Evolutionary conservation across 805 yeast species (phyloP).

Genomic region (Yamadazyma insecticola): DNA sequence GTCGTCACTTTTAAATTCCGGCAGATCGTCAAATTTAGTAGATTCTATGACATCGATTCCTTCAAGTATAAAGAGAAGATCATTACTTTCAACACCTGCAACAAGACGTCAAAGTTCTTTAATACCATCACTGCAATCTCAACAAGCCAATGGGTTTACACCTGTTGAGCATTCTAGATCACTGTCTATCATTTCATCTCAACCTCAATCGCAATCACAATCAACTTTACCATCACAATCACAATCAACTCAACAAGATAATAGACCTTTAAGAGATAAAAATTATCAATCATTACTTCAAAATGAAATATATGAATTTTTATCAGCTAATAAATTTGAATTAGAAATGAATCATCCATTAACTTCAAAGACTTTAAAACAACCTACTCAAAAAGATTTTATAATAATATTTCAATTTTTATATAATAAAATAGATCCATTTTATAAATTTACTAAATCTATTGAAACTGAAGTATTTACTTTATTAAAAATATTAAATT

Average conservation of each 20-base stretch:
- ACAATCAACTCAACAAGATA: slow-evolving; percentile 54
- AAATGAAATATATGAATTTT: slow-evolving; percentile 62
- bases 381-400: slow-evolving; percentile 87
- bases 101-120: slow-evolving; percentile 5
- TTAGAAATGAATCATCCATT: slow-evolving; percentile 69
- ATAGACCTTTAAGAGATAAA: slow-evolving; percentile 74
- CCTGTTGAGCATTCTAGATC: no score
- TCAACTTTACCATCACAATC: neutral
- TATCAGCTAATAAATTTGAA: slow-evolving; percentile 63
- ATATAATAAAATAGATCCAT: slow-evolving; percentile 74
- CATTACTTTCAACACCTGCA: slow-evolving; percentile 10
- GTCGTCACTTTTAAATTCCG: slow-evolving; percentile 1
- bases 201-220: slow-evolving; percentile 1
- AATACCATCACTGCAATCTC: no score
- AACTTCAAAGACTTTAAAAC: slow-evolving; percentile 56
- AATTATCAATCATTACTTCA: slow-evolving; percentile 62
- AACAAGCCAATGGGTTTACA: no score
- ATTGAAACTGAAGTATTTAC: slow-evolving; percentile 74
- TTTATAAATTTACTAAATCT: slow-evolving; percentile 60
- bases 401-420: slow-evolving; percentile 74
- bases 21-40: slow-evolving; percentile 1
- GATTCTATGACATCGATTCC: slow-evolving; percentile 1
- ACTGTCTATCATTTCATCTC: neutral
- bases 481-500: slow-evolving; percentile 58
- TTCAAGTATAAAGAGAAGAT: slow-evolving; percentile 7